A percentile compares a stretch with the other conserved stretches of the same genome.
Evolutionary conservation across 140 eudicot species (phyloP).

Genomic region (Artemisia princeps): DNA sequence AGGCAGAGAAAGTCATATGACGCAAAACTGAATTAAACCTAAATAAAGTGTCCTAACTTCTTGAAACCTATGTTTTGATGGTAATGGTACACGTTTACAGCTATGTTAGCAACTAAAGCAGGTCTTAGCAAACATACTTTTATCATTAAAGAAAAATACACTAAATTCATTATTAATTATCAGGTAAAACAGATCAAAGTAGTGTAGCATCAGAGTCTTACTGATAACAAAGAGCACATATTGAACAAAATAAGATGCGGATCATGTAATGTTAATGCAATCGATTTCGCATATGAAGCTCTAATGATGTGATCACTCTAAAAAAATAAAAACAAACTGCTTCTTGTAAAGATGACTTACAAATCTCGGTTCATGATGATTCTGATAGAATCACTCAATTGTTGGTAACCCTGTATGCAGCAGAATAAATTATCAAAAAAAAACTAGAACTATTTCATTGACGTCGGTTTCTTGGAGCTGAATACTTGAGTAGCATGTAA

Average conservation of each 20-base stretch:
- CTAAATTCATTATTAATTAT: not conserved
- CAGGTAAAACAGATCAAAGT: not conserved
- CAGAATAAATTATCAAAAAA: not conserved
- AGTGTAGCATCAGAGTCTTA: conserved; percentile 5
- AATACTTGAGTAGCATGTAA: conserved; percentile 30
- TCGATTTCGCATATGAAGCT: not conserved
- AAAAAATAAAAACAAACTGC: not conserved
- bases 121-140: not conserved
- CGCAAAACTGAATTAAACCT: not conserved
- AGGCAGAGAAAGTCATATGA: not conserved
- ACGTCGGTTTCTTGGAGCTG: conserved; percentile 18
- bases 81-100: not conserved
- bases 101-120: not conserved
- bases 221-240: not conserved
- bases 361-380: conserved; percentile 2
- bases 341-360: not conserved
- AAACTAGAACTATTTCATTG: conserved; percentile 21
- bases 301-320: not conserved
- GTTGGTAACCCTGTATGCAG: conserved; percentile 1
- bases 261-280: not conserved
- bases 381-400: not conserved
- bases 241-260: not conserved
- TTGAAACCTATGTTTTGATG: not conserved
- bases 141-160: not conserved
- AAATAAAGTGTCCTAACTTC: not conserved